Evolutionary conservation across 2,329 filamentous ascomycete species (phyloP), one percentile per base, ranked within the genome.

Genomic region (Dactylella cylindrospora): DNA sequence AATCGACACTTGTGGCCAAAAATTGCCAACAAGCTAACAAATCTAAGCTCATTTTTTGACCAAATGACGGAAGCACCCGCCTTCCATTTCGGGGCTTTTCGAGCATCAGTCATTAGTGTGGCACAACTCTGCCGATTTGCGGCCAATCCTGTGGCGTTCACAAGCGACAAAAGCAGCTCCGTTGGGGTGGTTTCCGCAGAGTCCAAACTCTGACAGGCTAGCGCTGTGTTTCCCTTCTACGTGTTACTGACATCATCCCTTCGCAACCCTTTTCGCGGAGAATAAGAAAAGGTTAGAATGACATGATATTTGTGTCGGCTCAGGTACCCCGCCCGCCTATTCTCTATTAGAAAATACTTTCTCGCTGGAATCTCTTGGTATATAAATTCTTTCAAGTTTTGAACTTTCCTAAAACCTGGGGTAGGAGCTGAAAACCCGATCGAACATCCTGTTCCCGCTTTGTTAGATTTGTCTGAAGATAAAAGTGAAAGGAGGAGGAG

Each of bases 181-280:
- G n/a, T n/a, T n/a, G n/a, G n/a, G n/a, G n/a, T n/a, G n/a, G n/a
- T n/a, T n/a, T n/a, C n/a, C n/a, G n/a, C n/a, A n/a, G n/a, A 41
- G 31, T 25, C 20, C 29, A 20, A 23, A 45, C 35, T 44, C 41
- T n/a, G 25, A 12, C 41, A 45, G 26, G 41, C 28, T 35, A 45
- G 41, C 41, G n/a, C n/a, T n/a, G n/a, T n/a, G n/a, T n/a, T 19
- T 15, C 33, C 15, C 5, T 41, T 39, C 25, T 36, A 52, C 54
- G 54, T 43, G 47, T 35, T 49, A 52, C 57, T 62, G 57, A 62
- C 57, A 62, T 62, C 57, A 62, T 62, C 40, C 31, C 44, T 25
- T 43, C 35, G 26, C 28, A 53, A 38, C 29, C 26, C 39, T 53
- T 38, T 35, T 17, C 12, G 13, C 26, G 13, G 25, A 57, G 23